Evolutionary conservation across 768 basidiomycete species (phyloP), one percentile per base, ranked within the genome.

Genomic region (Trametes elegans): DNA sequence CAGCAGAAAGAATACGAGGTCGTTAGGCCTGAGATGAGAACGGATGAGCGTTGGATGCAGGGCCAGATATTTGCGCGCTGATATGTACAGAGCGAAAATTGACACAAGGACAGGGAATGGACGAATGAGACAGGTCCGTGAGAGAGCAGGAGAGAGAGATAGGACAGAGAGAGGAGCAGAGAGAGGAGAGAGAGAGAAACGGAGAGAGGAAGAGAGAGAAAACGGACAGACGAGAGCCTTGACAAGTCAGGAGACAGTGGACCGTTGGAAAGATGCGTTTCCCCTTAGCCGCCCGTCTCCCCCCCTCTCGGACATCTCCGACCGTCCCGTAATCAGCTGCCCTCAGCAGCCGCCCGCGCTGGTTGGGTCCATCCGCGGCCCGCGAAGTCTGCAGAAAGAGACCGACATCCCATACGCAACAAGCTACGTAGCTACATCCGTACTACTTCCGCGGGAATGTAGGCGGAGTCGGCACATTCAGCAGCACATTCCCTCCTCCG

Each of bases 401-500:
- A 34, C 28, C 26, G 7, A 19, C 23, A 38, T 42, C 29, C 21
- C 44, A 31, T 41, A 23, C 6, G n/a, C 50, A 43, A 23, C n/a
- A 21, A 13, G n/a, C n/a, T n/a, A n/a, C 19, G 16, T 11, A 9
- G 28, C 50, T 56, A 53, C 57, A 27, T 46, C 31, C 54, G 57
- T 39, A 53, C 57, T 58, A 45, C 57, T 58, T 53, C 44, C 49
- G 44, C 18, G 53, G 54, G 60, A 66, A 75, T 73, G 72, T 55
- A 43, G 79, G 74, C 55, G 76, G 75, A 9, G 82, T 80, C 53
- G 89, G 86, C 58, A 96, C 85, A 71, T 90, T 92, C 69, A 96
- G 71, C 62, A 97, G 73, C 54, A 97, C 85, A 66, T 88, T 89
- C 2, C 85, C 85, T 13, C 84, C 84, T 11, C 87, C 78, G 62